These are phyloP conservation scores for Amaranthus cruentus DNA, from an alignment of 148 eudicot genomes.

Conservation along the genomic window DNA sequence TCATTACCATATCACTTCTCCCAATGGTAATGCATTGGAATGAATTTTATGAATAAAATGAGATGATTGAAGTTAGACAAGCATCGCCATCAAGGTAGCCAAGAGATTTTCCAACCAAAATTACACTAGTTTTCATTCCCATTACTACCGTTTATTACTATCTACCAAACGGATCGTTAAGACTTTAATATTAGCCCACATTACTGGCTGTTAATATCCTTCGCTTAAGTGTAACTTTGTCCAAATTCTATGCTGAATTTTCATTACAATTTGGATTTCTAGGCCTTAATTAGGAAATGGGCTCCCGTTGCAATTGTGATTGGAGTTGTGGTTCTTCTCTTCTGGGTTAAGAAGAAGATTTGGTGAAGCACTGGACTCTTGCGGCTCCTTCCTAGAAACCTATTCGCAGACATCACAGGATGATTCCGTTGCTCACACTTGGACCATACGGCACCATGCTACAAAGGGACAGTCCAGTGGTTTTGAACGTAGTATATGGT, in stretches of 20 bases:
- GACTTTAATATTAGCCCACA: too few species aligned
- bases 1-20: too few species aligned
- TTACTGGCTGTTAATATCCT: too few species aligned
- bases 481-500: background rate
- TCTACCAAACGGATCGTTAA: too few species aligned
- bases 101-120: too few species aligned
- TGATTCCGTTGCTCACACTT: conserved; percentile 6
- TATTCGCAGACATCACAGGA: background rate
- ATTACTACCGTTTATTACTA: too few species aligned
- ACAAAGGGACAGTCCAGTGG: background rate
- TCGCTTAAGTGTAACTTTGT: background rate
- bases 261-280: conserved; percentile 7
- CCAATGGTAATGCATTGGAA: too few species aligned
- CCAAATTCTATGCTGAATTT: background rate
- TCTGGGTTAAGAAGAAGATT: conserved; percentile 69
- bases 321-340: conserved; percentile 74
- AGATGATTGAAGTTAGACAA: too few species aligned
- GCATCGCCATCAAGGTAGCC: too few species aligned
- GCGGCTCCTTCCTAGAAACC: background rate
- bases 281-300: conserved; percentile 88
- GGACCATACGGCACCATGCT: background rate
- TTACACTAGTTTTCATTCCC: too few species aligned
- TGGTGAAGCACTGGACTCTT: conserved; percentile 42
- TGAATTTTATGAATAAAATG: too few species aligned
- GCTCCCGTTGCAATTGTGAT: conserved; percentile 85